These are phyloP conservation scores for Monotropa hypopitys DNA, from an alignment of 179 eudicot species.

Conservation along the genomic window DNA sequence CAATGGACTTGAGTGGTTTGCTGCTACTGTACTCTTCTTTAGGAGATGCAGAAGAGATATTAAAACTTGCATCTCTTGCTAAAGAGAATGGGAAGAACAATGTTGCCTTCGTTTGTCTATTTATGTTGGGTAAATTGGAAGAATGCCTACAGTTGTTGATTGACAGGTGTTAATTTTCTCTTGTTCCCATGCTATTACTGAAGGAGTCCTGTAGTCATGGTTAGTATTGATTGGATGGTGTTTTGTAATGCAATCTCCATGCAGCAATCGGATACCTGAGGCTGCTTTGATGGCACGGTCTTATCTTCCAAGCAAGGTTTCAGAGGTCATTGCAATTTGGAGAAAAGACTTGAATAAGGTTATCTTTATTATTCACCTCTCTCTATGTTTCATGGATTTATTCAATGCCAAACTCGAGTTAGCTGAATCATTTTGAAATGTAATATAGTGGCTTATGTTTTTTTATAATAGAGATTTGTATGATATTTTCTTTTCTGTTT, in stretches of 20 bases:
- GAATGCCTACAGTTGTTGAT: constrained; percentile 87
- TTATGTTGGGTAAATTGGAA: constrained; percentile 84
- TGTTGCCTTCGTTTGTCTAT: constrained; percentile 87
- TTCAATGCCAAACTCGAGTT: constrained; percentile 1
- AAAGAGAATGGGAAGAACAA: constrained; percentile 86
- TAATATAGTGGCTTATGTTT: neutral
- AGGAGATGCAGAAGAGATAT: constrained; percentile 91
- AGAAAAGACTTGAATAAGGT: constrained; percentile 94
- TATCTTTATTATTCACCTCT: neutral
- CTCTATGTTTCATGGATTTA: constrained; percentile 5
- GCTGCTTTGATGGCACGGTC: constrained; percentile 99
- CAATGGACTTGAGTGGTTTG: constrained; percentile 93
- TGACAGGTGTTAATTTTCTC: constrained; percentile 45
- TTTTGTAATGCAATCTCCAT: constrained; percentile 16
- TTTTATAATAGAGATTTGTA: neutral
- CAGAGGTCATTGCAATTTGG: constrained; percentile 85
- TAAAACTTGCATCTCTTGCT: constrained; percentile 62
- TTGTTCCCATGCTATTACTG: neutral
- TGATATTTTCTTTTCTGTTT: neutral
- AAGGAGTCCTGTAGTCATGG: neutral
- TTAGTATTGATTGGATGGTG: constrained; percentile 8
- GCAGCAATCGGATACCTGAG: constrained; percentile 98
- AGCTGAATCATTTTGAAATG: neutral
- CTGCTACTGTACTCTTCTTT: constrained; percentile 87
- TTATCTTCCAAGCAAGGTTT: constrained; percentile 92